These are phyloP conservation scores for Alternaria conjuncta DNA, from an alignment of 2,329 filamentous ascomycete species.

Conservation along the genomic window DNA sequence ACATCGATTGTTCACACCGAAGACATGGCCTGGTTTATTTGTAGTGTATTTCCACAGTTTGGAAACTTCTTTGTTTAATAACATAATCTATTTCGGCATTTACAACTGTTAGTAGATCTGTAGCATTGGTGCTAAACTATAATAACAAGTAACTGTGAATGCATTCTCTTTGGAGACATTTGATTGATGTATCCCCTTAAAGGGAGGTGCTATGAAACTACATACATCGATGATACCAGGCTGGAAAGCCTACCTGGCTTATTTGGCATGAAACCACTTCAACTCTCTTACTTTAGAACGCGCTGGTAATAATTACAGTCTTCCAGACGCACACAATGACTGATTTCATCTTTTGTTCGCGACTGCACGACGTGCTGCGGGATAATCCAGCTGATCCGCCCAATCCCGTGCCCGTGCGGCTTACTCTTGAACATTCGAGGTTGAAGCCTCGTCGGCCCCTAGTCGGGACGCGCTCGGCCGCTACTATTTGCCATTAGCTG, in stretches of 20 bases:
- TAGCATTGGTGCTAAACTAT: not conserved
- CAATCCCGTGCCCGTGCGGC: not conserved
- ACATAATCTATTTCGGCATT: not conserved
- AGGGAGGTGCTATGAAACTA: not conserved
- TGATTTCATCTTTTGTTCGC: not conserved
- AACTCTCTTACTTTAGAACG: not conserved
- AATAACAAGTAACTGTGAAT: not conserved
- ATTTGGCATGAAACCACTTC: not conserved
- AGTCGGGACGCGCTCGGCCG: not conserved
- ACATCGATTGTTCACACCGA: not conserved
- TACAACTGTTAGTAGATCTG: not conserved
- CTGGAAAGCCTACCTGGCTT: not conserved
- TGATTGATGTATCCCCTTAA: not conserved
- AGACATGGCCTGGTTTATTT: not conserved
- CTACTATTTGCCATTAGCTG: not conserved
- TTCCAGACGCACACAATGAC: not conserved
- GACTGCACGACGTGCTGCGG: not conserved
- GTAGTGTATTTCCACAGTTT: not conserved
- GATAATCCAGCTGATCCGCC: not conserved
- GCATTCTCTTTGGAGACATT: not conserved
- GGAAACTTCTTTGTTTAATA: not conserved
- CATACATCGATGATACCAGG: not conserved
- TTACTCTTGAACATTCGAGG: not conserved
- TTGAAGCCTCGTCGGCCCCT: not conserved
- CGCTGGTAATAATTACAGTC: not conserved